Evolutionary conservation across 805 yeast species (phyloP).

Genomic region (Dipodascopsis tothii): DNA sequence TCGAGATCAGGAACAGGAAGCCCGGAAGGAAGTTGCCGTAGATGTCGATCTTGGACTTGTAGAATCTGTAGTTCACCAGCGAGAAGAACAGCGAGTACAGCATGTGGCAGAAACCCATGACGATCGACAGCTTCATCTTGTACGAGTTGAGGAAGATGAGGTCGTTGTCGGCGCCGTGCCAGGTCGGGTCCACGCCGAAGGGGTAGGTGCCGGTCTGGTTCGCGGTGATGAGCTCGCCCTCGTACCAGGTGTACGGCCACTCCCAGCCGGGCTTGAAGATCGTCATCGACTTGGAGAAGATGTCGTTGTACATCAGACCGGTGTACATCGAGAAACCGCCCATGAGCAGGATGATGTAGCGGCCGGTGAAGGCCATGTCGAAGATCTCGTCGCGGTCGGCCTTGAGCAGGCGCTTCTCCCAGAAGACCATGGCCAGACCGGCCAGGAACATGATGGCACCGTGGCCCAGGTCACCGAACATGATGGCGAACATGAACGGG

Average conservation of each 20-base stretch:
- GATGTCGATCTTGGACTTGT: conserved; percentile 67
- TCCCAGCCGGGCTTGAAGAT: conserved; percentile 85
- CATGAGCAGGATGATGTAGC: conserved; percentile 86
- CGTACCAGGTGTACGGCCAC: conserved; percentile 72
- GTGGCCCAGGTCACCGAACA: conserved; percentile 98
- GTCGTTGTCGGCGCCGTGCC: conserved; percentile 97
- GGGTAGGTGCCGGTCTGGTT: conserved; percentile 61
- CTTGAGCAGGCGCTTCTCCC: conserved; percentile 62
- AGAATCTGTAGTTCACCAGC: conserved; percentile 65
- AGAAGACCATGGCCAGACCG: conserved; percentile 60
- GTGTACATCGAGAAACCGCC: conserved; percentile 93
- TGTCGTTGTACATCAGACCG: conserved; percentile 87
- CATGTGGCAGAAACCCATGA: conserved; percentile 95
- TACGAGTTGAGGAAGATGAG: conserved; percentile 87
- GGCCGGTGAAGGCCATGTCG: conserved; percentile 91
- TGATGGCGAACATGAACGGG: conserved; percentile 97
- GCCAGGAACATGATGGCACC: conserved; percentile 76
- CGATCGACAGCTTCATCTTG: conserved; percentile 91
- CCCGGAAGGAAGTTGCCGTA: conserved; percentile 94
- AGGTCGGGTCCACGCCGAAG: conserved; percentile 83
- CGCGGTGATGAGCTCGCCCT: conserved; percentile 65
- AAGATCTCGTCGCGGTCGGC: conserved; percentile 84
- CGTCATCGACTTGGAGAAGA: conserved; percentile 86
- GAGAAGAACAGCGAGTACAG: conserved; percentile 80
- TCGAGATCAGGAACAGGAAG: conserved; percentile 87